phyloP scores from a whole-genome alignment of 768 basidiomycete species.

The Amanita phalloides region DNA sequence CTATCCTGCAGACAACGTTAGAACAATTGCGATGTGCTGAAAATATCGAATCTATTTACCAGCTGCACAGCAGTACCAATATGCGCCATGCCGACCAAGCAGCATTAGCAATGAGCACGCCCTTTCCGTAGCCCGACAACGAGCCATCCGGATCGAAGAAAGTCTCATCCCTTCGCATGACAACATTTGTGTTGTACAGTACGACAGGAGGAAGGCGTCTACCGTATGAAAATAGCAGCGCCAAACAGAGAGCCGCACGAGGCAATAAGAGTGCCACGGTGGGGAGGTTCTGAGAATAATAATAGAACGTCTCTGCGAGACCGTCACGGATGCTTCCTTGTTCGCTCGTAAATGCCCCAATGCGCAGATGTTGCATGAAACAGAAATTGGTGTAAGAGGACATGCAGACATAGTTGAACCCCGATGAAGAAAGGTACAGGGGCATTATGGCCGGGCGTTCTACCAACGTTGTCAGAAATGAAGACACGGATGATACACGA shows the following conservation, averaged over 20 bases:
- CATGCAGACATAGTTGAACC: constrained; percentile 64
- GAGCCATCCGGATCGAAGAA: constrained; percentile 63
- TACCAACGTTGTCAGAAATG: constrained; percentile 18
- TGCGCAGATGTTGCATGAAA: constrained; percentile 73
- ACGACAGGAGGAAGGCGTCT: constrained; percentile 35
- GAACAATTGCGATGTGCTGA: not conserved
- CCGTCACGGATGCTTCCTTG: constrained; percentile 31
- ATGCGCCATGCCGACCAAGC: constrained; percentile 73
- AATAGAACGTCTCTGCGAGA: constrained; percentile 77
- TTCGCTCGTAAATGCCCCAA: constrained; percentile 51
- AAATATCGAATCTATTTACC: constrained; percentile 31
- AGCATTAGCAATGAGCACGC: constrained; percentile 69
- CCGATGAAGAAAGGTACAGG: constrained; percentile 74
- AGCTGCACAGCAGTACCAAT: constrained; percentile 58
- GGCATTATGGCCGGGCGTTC: constrained; percentile 79
- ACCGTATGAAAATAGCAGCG: constrained; percentile 60
- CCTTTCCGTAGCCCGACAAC: constrained; percentile 68
- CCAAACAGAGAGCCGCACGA: constrained; percentile 65
- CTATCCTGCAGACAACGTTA: constrained; percentile 36
- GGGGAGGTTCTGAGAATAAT: constrained; percentile 77
- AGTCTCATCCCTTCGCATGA: constrained; percentile 47
- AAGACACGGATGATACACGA: constrained; percentile 5
- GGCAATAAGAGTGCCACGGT: constrained; percentile 77
- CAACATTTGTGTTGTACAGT: constrained; percentile 29
- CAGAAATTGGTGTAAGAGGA: constrained; percentile 77